Base-by-base conservation (phyloP, 305 asterid species). In the Fraxinus paxiana region DNA sequence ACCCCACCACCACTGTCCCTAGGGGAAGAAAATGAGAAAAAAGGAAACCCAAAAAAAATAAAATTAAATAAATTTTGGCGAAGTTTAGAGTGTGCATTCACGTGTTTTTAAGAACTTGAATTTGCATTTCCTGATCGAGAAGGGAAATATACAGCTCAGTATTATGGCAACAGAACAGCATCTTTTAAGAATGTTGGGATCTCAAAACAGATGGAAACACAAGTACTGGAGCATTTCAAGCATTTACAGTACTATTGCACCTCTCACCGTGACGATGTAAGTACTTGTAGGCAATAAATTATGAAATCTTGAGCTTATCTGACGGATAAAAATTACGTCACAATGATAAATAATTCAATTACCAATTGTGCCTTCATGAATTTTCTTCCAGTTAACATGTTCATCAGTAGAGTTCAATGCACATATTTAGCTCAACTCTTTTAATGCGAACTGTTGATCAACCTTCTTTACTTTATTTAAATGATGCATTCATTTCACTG, bases 391-490 rank as follows among this genome's bases (percentile, higher is more conserved):
- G 26, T 34, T 63, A 59, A 8, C 46, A 43, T 54, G 46, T 12
- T 2, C 24, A 41, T 75, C 78, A 41, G 79, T 76, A 74, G 71
- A 59, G 28, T 22, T 56, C 38, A 75, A 69, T 43, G 72, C 59
- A 70, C 67, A 81, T 20, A 80, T 10, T 34, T 51, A 80, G 77
- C 12, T 81, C 48, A 69, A 77, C 24, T 18, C 10, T 38, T 48
- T 10, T 51, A 15, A 17, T 41, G 38, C 17, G 8, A 78, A 59
- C 81, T 77, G 80, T 65, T 73, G 41, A 61, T 33, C 37, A 41
- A 70, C 51, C 33, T 61, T 28, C 65, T 31, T 84, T 56, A 37
- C 18, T 59, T 59, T 34, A 46, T 31, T 31, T 77, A 13, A 35
- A 54, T 3, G 18, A 5, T 34, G 63, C 30, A 63, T 63, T 63